Evolutionary conservation across 2,329 filamentous ascomycete genomes (phyloP), one percentile per base, ranked within the genome.

Genomic region (Claviceps sp.): DNA sequence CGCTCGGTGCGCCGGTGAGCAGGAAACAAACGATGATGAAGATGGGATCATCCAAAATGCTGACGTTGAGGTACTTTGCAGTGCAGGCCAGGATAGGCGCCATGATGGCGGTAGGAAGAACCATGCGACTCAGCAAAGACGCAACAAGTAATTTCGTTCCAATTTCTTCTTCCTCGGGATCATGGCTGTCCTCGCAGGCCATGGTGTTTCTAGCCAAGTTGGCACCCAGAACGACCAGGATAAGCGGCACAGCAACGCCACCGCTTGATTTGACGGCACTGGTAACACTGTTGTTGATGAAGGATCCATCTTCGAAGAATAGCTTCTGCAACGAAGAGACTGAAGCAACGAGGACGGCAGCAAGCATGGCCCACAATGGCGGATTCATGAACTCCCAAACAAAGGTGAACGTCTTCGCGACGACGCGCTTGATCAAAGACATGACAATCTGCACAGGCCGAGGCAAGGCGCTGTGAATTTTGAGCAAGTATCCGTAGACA

Each of bases 11-110:
- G 38, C 93, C 93, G 0, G 88, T 91, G 58, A 98, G 85, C 57
- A 98, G 75, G 77, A 97, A 98, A 70, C 90, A 96, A 38, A 98
- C 93, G 59, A 98, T 88, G 59, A 98, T 84, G 67, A 98, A 98
- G 61, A 98, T 98, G 9, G 93, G 93, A 64, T 98, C 93, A 65
- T 94, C 93, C 37, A 98, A 74, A 60, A 98, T 97, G 72, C 87
- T 94, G 62, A 98, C 78, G 2, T 88, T 88, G 26, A 95, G 79
- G 63, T 84, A 96, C 65, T 96, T 97, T 54, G 93, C 93, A 46
- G 85, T 78, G 16, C 97, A 57, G 0, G 91, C 91, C 38, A 98
- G 72, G 46, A 97, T 72, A 2, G 93, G 93, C 0, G 89, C 87
- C 88, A 97, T 97, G 66, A 96, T 79, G 42, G 94, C 62, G 0